Evolutionary conservation across 1,284 basidiomycete species (phyloP), one percentile per base, ranked within the genome.

Genomic region (Ustilago curta): DNA sequence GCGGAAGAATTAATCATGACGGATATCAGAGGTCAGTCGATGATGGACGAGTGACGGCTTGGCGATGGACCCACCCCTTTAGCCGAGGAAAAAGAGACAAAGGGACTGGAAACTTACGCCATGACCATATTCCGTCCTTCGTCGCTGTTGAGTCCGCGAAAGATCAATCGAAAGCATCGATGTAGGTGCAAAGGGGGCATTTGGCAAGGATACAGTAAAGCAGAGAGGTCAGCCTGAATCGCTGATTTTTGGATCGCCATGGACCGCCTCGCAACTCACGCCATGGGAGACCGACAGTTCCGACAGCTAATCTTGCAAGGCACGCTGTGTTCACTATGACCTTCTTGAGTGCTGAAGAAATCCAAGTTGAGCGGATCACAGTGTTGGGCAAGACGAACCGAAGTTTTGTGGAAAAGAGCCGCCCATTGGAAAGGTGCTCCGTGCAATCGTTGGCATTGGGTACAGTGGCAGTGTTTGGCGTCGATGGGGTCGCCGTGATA

Each of bases 371-470:
- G 53, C 19, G 68, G 71, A 45, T 77, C 71, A 59, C 67, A 70
- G 27, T 64, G 64, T 32, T 60, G 50, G 21, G 71, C 72, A 5
- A 77, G 53, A 3, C 75, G 56, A 0, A 77, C 75, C 18, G 68
- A 77, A 0, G 75, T 77, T 55, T 77, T 77, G 64, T 74, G 66
- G 57, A 71, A 77, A 5, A 75, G 67, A 11, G 60, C 67, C 1
- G 75, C 75, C 75, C 75, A 77, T 40, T 77, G 75, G 60, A 78
- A 80, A 2, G 80, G 80, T 3, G 77, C 73, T 2, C 77, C 77
- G 55, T 82, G 78, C 27, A 82, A 54, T 7, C 79, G 63, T 42
- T 82, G 80, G 51, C 80, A 82, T 25, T 76, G 71, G 0, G 70
- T 69, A 54, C 80, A 82, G 68, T 81, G 79, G 65, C 80, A 82